Base-by-base conservation (phyloP, 768 basidiomycete species). In the Tricholoma sp. region DNA sequence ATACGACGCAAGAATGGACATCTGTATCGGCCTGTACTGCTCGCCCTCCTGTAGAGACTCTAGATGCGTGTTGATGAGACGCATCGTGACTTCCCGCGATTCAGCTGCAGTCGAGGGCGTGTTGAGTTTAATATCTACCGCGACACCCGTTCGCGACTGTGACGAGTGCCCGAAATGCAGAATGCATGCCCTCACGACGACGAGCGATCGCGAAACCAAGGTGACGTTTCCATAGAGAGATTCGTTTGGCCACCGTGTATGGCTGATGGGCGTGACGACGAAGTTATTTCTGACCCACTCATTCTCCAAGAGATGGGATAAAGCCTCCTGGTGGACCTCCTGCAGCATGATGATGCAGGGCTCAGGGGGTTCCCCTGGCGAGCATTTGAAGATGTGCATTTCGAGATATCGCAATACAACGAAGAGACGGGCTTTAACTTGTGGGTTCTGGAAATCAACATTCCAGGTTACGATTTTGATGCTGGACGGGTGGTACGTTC, bases 401-500 rank as follows among this genome's bases (percentile, higher is more conserved):
- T 81, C 78, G 59, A 90, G 75, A 65, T 88, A 76, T 12, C 77
- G 71, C 56, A 91, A 72, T 16, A 77, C 78, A 3, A 74, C 68
- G 0, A 56, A 59, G 32, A 86, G 72, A 6, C 89, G 82, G 56
- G 73, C 72, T 43, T 70, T 71, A 9, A 64, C 65, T 39, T 73
- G 61, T 0, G 66, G 61, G 14, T 70, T 69, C 39, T 66, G 60
- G 65, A 79, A 83, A 64, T 86, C 81, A 54, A 91, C 63, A 68
- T 91, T 91, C 89, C 89, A 91, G 27, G 86, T 83, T 59, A 91
- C 67, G 50, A 91, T 67, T 56, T 75, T 75, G 50, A 90, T 63
- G 34, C 72, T 72, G 27, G 75, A 67, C 50, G 62, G 57, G 55
- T 64, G 65, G 52, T 59, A 52, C 34, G 60, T 58, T 39, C 61